Evolutionary conservation across 2,329 filamentous ascomycete genomes (phyloP).

Genomic region (Aspergillus pseudoterreus): DNA sequence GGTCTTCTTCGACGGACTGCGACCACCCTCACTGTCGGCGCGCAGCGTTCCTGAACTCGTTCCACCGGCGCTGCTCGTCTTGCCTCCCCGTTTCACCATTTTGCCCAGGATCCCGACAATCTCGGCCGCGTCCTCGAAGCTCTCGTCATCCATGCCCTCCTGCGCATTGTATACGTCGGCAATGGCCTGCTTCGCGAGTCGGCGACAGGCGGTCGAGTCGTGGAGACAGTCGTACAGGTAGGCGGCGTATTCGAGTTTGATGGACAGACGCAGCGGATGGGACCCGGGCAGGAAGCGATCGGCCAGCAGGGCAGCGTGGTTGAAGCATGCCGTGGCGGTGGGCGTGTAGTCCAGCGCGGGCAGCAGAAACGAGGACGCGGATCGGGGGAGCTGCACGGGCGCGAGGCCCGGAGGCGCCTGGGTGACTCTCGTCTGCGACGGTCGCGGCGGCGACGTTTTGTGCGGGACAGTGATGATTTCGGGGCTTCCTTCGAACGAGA

Average conservation of each 20-base stretch:
- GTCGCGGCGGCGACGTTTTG: background rate
- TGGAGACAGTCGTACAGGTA: constrained; percentile 93
- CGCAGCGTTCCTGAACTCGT: constrained; percentile 28
- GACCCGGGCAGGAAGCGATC: constrained; percentile 77
- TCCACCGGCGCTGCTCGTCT: constrained; percentile 32
- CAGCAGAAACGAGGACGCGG: constrained; percentile 70
- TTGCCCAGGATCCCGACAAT: constrained; percentile 80
- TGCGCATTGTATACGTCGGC: constrained; percentile 86
- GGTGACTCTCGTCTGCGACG: constrained; percentile 7
- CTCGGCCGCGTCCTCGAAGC: constrained; percentile 87
- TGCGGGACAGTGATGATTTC: constrained; percentile 13
- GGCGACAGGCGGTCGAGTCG: constrained; percentile 71
- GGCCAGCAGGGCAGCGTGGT: constrained; percentile 69
- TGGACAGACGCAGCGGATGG: constrained; percentile 81
- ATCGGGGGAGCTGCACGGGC: constrained; percentile 26
- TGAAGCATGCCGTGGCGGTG: constrained; percentile 75
- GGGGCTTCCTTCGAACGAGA: constrained; percentile 16
- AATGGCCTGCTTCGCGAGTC: constrained; percentile 76
- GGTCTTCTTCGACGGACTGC: constrained; percentile 19
- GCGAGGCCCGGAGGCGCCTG: constrained; percentile 34
- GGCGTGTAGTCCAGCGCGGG: constrained; percentile 78
- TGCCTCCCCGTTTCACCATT: constrained; percentile 74
- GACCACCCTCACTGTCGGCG: constrained; percentile 27
- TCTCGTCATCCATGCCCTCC: constrained; percentile 91
- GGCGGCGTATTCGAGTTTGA: constrained; percentile 87